Percentiles rank a stretch among this genome's conserved stretches.
These are phyloP conservation scores for Trichoderma atrobrunneum DNA, from an alignment of 2,329 filamentous ascomycete genomes.

Conservation along the genomic window DNA sequence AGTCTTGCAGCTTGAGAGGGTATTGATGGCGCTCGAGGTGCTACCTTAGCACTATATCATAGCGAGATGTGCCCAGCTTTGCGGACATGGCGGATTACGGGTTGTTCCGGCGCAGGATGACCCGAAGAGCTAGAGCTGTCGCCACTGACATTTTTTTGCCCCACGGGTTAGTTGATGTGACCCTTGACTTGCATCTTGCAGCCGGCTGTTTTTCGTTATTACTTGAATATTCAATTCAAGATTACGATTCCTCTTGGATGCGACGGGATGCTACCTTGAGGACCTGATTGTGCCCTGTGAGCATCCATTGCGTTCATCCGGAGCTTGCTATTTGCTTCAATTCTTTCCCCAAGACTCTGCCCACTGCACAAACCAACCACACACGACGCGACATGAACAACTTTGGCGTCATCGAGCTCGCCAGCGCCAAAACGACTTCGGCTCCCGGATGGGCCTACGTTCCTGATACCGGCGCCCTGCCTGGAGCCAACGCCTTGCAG, in stretches of 20 bases:
- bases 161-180: background rate
- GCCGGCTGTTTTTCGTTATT: background rate
- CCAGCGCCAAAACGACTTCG: conserved; percentile 62
- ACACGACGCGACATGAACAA: conserved; percentile 50
- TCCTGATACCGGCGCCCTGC: conserved; percentile 65
- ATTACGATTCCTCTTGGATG: background rate
- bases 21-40: background rate
- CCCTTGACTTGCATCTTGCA: background rate
- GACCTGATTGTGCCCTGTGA: background rate
- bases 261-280: background rate
- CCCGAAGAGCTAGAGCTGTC: conserved; percentile 11
- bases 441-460: conserved; percentile 94
- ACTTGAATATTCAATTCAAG: background rate
- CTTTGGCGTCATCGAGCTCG: conserved; percentile 80
- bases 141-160: background rate
- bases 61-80: background rate
- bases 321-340: background rate
- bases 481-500: conserved; percentile 48
- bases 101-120: conserved; percentile 21
- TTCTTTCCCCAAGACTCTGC: background rate
- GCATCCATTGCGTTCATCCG: background rate
- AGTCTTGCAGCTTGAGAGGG: background rate
- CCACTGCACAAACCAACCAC: background rate
- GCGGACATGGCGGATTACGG: conserved; percentile 17
- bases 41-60: background rate